A percentile compares a stretch with the other conserved stretches of the same genome.
Evolutionary conservation across 2,329 filamentous ascomycete species (phyloP).

Genomic region (Fusarium albidum): DNA sequence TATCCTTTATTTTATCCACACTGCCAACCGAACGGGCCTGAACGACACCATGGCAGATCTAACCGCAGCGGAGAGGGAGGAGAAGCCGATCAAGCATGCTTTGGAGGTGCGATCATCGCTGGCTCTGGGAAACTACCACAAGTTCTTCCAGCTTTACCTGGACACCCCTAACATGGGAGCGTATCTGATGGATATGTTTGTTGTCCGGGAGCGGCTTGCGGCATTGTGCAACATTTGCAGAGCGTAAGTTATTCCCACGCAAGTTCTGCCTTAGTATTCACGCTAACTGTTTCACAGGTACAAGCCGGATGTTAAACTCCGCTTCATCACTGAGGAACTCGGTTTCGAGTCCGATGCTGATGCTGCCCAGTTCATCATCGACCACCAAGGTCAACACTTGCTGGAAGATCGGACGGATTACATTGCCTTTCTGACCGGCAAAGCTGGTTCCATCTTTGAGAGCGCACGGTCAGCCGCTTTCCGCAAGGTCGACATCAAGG

Average conservation of each 20-base stretch:
- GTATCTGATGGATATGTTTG: slow-evolving; percentile 99
- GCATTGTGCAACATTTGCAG: slow-evolving; percentile 92
- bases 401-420: slow-evolving; percentile 80
- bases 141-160: slow-evolving; percentile 95
- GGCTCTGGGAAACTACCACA: slow-evolving; percentile 95
- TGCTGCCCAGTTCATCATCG: slow-evolving; percentile 88
- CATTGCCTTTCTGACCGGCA: slow-evolving; percentile 77
- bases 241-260: slow-evolving; percentile 72
- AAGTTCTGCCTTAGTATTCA: neutral
- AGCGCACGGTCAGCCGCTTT: slow-evolving; percentile 77
- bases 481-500: slow-evolving; percentile 93
- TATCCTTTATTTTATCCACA: slow-evolving; percentile 99
- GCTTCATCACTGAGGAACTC: slow-evolving; percentile 94
- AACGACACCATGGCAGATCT: slow-evolving; percentile 99
- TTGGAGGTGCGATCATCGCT: slow-evolving; percentile 89
- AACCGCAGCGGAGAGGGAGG: slow-evolving; percentile 94
- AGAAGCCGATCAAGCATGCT: slow-evolving; percentile 86
- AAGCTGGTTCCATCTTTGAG: slow-evolving; percentile 79
- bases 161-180: slow-evolving; percentile 96
- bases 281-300: slow-evolving; percentile 73
- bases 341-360: slow-evolving; percentile 93
- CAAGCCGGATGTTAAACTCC: slow-evolving; percentile 87
- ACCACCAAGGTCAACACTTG: slow-evolving; percentile 77
- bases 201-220: slow-evolving; percentile 88
- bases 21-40: slow-evolving; percentile 96